phyloP scores from a whole-genome alignment of 1,284 basidiomycete species.

The Fistulina hepatica region DNA sequence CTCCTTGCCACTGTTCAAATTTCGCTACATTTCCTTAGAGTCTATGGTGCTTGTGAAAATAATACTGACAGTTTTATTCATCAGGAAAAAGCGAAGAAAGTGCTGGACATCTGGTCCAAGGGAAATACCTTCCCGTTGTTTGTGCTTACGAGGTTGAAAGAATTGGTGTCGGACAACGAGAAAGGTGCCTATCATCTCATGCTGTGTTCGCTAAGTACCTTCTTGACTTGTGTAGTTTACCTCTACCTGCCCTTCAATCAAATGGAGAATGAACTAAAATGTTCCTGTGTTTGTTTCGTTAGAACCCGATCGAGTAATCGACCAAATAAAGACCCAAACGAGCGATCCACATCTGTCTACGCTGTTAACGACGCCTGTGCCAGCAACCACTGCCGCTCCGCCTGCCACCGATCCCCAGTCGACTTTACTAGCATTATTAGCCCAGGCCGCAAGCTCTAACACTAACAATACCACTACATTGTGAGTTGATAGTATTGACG shows the following conservation, averaged over 20 bases:
- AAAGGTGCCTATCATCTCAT: conserved; percentile 73
- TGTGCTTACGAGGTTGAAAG: conserved; percentile 55
- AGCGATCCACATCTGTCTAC: conserved; percentile 25
- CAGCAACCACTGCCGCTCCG: conserved; percentile 21
- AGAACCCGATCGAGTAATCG: conserved; percentile 51
- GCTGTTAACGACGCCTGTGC: conserved; percentile 20
- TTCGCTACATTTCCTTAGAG: conserved; percentile 1
- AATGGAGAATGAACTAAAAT: conserved; percentile 63
- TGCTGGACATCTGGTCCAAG: conserved; percentile 92
- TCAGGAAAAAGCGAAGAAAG: conserved; percentile 91
- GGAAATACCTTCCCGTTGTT: conserved; percentile 71
- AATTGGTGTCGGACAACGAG: conserved; percentile 50
- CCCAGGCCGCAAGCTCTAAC: conserved; percentile 39
- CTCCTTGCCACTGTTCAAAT: background rate
- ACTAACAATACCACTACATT: conserved; percentile 19
- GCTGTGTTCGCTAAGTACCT: conserved; percentile 71
- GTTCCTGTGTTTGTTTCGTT: conserved; percentile 44
- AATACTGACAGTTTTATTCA: conserved; percentile 8
- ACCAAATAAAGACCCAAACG: too few relatives aligned
- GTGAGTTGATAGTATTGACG: too few relatives aligned
- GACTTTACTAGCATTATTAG: conserved; percentile 54
- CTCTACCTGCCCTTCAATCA: conserved; percentile 32
- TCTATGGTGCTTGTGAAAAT: conserved; percentile 7
- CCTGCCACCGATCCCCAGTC: conserved; percentile 39
- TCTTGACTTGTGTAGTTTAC: conserved; percentile 52